Percentiles rank a stretch among this genome's conserved stretches.
Conservation (phyloP, 805 yeast genomes). For the Scheffersomyces stipitis region DNA sequence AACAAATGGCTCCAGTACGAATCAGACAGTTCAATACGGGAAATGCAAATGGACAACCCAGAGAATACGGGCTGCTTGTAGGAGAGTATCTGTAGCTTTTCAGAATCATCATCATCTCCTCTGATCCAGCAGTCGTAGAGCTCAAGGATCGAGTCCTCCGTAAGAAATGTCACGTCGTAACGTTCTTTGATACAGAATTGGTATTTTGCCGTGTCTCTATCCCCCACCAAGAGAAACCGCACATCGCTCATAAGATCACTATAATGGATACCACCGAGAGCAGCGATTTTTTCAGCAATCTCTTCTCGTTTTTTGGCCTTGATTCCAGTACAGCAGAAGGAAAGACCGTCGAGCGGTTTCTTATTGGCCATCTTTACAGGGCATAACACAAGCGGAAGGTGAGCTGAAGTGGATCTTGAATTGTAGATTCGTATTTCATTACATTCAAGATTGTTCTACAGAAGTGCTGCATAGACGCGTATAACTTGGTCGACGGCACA, state of each 20-base stretch:
- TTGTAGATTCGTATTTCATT: too few relatives aligned
- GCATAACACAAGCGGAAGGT: too few relatives aligned
- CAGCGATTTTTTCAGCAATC: constrained; percentile 44
- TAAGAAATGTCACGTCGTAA: constrained; percentile 56
- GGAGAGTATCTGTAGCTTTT: constrained; percentile 15
- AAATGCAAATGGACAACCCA: constrained; percentile 45
- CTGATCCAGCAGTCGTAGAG: constrained; percentile 53
- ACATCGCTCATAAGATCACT: constrained; percentile 63
- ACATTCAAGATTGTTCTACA: too few relatives aligned
- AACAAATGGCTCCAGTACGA: constrained; percentile 10
- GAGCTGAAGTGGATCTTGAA: too few relatives aligned
- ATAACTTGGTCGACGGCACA: too few relatives aligned
- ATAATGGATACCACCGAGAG: constrained; percentile 60
- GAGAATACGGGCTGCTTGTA: constrained; percentile 45
- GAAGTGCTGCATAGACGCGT: too few relatives aligned
- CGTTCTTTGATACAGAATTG: constrained; percentile 50
- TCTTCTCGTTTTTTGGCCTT: constrained; percentile 39
- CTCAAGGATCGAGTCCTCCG: constrained; percentile 43
- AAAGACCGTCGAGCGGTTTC: constrained; percentile 46
- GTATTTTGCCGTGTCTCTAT: constrained; percentile 55
- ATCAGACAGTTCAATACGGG: constrained; percentile 29
- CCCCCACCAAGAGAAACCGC: constrained; percentile 59
- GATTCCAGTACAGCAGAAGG: constrained; percentile 61
- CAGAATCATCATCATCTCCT: constrained; percentile 42
- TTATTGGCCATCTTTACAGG: neutral